Conservation (phyloP, 345 rosid species). For the Combretum micranthum region DNA sequence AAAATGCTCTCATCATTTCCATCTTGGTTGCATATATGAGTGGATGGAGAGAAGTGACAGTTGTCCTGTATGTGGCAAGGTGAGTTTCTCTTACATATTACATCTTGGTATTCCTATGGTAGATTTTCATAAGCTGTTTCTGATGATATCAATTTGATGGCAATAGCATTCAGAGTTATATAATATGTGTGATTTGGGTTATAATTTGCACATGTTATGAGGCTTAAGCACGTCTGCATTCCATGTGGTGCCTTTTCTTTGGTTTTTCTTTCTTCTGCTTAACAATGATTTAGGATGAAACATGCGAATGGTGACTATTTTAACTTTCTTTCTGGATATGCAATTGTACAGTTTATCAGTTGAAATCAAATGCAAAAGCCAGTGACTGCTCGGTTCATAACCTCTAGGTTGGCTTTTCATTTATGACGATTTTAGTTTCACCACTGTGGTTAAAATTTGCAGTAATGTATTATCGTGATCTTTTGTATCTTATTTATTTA, state of each 20-base stretch:
- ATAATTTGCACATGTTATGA: neutral
- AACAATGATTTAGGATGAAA: neutral
- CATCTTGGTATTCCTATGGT: neutral
- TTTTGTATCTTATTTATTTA: too few species aligned
- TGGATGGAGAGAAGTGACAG: slow-evolving; percentile 99
- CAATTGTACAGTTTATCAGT: neutral
- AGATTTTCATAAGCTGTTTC: too few species aligned
- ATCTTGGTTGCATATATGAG: slow-evolving; percentile 96
- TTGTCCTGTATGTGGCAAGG: slow-evolving; percentile 99
- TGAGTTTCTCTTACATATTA: slow-evolving; percentile 14
- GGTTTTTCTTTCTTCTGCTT: neutral
- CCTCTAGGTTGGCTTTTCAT: neutral
- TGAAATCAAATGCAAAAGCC: too few species aligned
- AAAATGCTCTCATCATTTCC: slow-evolving; percentile 92
- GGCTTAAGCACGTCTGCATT: neutral
- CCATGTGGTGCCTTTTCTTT: neutral
- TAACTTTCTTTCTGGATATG: neutral
- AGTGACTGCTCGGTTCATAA: neutral
- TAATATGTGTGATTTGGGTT: too few species aligned
- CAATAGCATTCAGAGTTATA: too few species aligned
- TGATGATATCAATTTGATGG: too few species aligned
- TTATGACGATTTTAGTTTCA: neutral
- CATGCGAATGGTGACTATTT: neutral
- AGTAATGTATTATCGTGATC: too few species aligned
- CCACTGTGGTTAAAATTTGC: too few species aligned